Evolutionary conservation across 352 stramenopile species (phyloP), one percentile per base, ranked within the genome.

Genomic region (Pythium grandisporangium): DNA sequence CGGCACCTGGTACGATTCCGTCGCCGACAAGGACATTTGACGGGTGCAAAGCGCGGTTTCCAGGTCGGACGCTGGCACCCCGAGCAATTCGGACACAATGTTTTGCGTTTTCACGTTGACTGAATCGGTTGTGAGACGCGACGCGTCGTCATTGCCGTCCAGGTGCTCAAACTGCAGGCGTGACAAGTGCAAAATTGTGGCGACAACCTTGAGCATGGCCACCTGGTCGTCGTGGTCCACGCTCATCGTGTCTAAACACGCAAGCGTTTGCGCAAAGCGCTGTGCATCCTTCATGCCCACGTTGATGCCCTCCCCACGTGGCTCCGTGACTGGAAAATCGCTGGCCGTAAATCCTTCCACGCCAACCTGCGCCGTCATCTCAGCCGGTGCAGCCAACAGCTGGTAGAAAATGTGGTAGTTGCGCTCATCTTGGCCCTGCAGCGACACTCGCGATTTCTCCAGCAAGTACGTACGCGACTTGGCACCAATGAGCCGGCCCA

Each of bases 331-430:
- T 10, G 72, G 76, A 51, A 96, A 98, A 34, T 93, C 72, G 25
- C 75, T 68, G 13, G 83, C 63, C 32, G 77, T 47, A 48, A 81
- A 61, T 7, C 89, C 69, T 5, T 68, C 59, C n/a, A 96, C 62
- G 30, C 88, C 61, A 6, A 90, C 66, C 24, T 75, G 66, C 19
- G 62, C 42, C 7, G 61, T 79, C 42, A 70, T 63, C 24, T 77
- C 58, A 13, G 70, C 66, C 0, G 61, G 56, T 1, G 74, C 66
- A 13, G 76, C 73, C 8, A 92, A 61, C 25, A 99, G 55, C 51
- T 98, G 84, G 70, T 99, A 99, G 59, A 99, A 99, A 41, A 99
- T 96, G 66, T 99, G 96, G 76, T 98, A 99, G 69, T 99, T 99
- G 38, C 96, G 71, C 61, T 99, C 96, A 12, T 85, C 86, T 35